A percentile compares a stretch with the other conserved stretches of the same genome.
Conservation (phyloP, 2,329 filamentous ascomycete species). For the Fusarium newnesense region DNA sequence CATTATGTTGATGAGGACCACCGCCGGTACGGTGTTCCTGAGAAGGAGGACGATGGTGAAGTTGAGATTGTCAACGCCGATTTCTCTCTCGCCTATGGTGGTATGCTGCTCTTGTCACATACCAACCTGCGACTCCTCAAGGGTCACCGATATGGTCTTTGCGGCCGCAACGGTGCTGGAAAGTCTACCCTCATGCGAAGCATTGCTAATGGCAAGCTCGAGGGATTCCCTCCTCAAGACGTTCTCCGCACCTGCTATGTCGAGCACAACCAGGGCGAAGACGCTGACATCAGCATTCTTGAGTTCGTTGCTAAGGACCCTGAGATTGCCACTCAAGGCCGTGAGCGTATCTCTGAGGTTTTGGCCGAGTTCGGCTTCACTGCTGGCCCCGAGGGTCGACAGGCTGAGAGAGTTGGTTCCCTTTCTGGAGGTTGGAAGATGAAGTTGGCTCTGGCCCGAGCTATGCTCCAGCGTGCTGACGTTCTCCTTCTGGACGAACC, state of each 20-base stretch:
- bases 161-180: constrained; percentile 94
- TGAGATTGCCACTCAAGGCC: constrained; percentile 80
- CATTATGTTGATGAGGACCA: constrained; percentile 86
- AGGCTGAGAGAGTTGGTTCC: constrained; percentile 90
- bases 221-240: constrained; percentile 94
- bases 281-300: constrained; percentile 94
- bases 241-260: constrained; percentile 96
- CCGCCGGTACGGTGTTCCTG: constrained; percentile 84
- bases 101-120: constrained; percentile 95
- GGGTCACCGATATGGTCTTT: constrained; percentile 96
- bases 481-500: constrained; percentile 97
- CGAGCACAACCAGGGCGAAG: constrained; percentile 98
- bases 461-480: constrained; percentile 97
- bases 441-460: constrained; percentile 95
- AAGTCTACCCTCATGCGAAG: constrained; percentile 99
- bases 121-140: constrained; percentile 95
- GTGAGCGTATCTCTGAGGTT: constrained; percentile 83
- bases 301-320: constrained; percentile 94
- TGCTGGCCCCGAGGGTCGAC: constrained; percentile 85
- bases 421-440: constrained; percentile 99
- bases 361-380: constrained; percentile 95
- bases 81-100: constrained; percentile 97
- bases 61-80: constrained; percentile 96
- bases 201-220: constrained; percentile 94
- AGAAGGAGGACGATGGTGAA: constrained; percentile 91